phyloP scores from a whole-genome alignment of 2,329 filamentous ascomycete genomes.

The Cytospora mali region DNA sequence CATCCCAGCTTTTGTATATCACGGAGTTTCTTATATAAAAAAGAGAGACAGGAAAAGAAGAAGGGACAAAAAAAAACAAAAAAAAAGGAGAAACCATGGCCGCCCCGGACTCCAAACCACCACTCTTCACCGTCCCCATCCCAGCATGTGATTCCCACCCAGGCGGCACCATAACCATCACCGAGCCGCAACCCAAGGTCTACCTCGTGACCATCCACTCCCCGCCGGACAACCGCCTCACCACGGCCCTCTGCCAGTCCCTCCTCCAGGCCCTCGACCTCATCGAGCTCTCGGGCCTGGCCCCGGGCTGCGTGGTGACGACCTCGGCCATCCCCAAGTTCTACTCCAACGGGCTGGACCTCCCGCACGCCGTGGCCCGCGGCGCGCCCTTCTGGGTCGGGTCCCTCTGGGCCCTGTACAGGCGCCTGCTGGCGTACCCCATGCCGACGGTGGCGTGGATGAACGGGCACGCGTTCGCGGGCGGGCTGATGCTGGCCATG shows the following conservation, averaged over 20 bases:
- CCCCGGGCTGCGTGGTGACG: slow-evolving; percentile 75
- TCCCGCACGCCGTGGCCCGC: slow-evolving; percentile 62
- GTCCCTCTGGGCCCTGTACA: slow-evolving; percentile 66
- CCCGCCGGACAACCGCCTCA: slow-evolving; percentile 76
- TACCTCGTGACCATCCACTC: slow-evolving; percentile 75
- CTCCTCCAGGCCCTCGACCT: slow-evolving; percentile 74
- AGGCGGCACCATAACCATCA: slow-evolving; percentile 64
- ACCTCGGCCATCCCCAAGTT: slow-evolving; percentile 77
- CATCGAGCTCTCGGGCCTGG: slow-evolving; percentile 64
- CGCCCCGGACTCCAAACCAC: slow-evolving; percentile 31
- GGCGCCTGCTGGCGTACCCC: slow-evolving; percentile 68
- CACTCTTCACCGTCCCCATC: slow-evolving; percentile 64
- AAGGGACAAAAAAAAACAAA: no score
- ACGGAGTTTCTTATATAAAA: not conserved
- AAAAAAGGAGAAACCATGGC: slow-evolving; percentile 32
- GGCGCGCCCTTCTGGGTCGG: slow-evolving; percentile 62
- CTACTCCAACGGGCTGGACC: slow-evolving; percentile 82
- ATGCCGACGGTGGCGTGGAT: slow-evolving; percentile 82
- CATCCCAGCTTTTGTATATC: not conserved
- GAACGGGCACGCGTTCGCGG: slow-evolving; percentile 81
- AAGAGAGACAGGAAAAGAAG: no score
- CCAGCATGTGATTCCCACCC: slow-evolving; percentile 46
- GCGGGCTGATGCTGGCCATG: slow-evolving; percentile 79
- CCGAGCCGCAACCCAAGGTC: slow-evolving; percentile 59
- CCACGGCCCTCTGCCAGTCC: slow-evolving; percentile 67